Evolutionary conservation across 176 grass and related monocot species (phyloP).

Genomic region (Stipa capillata): DNA sequence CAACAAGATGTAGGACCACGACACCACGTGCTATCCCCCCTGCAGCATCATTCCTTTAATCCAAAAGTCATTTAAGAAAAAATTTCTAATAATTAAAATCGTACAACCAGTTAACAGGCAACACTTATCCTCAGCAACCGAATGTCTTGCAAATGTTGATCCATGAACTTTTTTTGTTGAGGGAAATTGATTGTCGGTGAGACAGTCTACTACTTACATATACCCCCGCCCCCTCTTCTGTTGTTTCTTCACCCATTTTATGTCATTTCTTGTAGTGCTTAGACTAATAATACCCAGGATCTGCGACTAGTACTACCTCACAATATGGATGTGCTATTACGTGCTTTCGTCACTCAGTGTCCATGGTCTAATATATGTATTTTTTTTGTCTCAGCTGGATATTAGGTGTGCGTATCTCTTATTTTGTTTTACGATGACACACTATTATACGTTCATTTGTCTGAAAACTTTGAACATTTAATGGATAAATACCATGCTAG

Average conservation of each 20-base stretch:
- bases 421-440: background rate
- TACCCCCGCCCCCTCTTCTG: background rate
- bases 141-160: background rate
- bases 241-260: background rate
- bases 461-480: background rate
- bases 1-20: too few species aligned
- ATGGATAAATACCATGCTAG: background rate
- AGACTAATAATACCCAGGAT: background rate
- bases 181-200: background rate
- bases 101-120: too few species aligned
- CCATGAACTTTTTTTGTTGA: background rate
- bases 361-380: background rate
- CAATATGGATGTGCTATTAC: background rate
- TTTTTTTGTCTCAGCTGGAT: slow-evolving; percentile 58
- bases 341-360: background rate
- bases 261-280: background rate
- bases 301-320: background rate
- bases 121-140: background rate
- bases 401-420: slow-evolving; percentile 48
- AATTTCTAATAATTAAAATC: too few species aligned
- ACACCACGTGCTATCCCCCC: too few species aligned
- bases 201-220: background rate
- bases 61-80: too few species aligned
- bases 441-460: background rate
- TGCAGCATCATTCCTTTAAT: too few species aligned